Evolutionary conservation across 2,329 filamentous ascomycete species (phyloP).

Genomic region (Fusarium sp.): DNA sequence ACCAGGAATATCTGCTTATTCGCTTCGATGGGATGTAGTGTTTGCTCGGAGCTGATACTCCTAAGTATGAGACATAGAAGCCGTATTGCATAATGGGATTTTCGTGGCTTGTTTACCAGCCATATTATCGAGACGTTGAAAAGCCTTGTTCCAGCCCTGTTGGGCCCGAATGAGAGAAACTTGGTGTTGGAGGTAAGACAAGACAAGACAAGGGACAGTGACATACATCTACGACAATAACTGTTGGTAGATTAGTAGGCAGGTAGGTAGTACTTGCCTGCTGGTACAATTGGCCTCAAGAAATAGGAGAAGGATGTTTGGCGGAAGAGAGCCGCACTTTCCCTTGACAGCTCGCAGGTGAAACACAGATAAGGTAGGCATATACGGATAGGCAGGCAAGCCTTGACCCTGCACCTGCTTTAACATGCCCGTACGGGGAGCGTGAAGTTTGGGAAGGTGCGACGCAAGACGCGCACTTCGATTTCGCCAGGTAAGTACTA

Average conservation of each 20-base stretch:
- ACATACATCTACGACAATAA: not conserved
- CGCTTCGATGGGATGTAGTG: not conserved
- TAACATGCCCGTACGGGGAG: constrained; percentile 8
- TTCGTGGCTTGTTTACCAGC: constrained; percentile 22
- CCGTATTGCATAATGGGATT: constrained; percentile 24
- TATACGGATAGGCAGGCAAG: not conserved
- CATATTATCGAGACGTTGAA: constrained; percentile 18
- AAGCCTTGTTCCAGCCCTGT: constrained; percentile 15
- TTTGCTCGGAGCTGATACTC: constrained; percentile 17
- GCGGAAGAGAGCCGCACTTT: constrained; percentile 31
- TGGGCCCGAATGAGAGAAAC: not conserved
- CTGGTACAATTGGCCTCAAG: not conserved
- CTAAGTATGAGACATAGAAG: constrained; percentile 20
- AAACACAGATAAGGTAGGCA: not conserved
- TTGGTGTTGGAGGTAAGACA: not conserved
- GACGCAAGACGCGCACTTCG: constrained; percentile 12
- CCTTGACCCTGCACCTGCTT: constrained; percentile 21
- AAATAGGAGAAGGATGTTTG: constrained; percentile 14
- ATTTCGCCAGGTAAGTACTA: constrained; percentile 13
- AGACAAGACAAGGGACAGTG: not conserved
- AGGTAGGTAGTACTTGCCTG: not conserved
- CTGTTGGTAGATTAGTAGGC: not conserved
- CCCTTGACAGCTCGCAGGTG: not conserved
- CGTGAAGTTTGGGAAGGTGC: constrained; percentile 31
- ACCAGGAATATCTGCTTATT: not conserved